A percentile compares a stretch with the other conserved stretches of the same genome.
These are phyloP conservation scores for Aegilops umbellulata DNA, from an alignment of 176 grass and related monocot species.

Conservation along the genomic window DNA sequence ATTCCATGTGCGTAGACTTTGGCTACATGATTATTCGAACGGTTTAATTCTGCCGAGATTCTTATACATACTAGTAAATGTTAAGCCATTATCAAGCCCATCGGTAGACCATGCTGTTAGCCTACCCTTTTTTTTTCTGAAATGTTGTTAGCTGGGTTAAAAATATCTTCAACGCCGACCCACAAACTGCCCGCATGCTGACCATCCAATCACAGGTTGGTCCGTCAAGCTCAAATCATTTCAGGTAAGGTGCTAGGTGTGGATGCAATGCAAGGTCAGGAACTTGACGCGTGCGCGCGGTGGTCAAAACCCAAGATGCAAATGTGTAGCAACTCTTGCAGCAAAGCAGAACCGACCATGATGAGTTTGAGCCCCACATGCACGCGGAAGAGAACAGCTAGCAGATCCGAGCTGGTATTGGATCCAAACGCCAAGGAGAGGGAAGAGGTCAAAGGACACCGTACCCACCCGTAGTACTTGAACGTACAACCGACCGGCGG, in stretches of 20 bases:
- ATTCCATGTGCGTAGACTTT: not conserved
- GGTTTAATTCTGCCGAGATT: not conserved
- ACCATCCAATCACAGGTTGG: not conserved
- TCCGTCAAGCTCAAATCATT: too few species aligned
- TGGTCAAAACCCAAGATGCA: not conserved
- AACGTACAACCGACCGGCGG: not conserved
- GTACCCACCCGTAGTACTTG: conserved; percentile 1
- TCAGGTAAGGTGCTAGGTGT: not conserved
- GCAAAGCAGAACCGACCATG: not conserved
- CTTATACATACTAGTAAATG: too few species aligned
- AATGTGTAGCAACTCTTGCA: not conserved
- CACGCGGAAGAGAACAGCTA: not conserved
- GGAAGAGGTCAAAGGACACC: not conserved
- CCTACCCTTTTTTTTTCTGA: too few species aligned
- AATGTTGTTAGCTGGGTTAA: too few species aligned
- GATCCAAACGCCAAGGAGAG: not conserved
- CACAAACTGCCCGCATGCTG: too few species aligned
- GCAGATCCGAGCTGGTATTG: not conserved
- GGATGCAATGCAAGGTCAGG: not conserved
- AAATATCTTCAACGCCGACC: too few species aligned
- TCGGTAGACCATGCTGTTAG: too few species aligned
- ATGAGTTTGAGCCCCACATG: not conserved
- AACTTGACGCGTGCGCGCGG: not conserved
- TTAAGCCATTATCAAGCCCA: not conserved
- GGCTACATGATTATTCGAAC: not conserved